Conservation (phyloP, 2,329 filamentous ascomycete species). For the Proliferodiscus dingleyae region DNA sequence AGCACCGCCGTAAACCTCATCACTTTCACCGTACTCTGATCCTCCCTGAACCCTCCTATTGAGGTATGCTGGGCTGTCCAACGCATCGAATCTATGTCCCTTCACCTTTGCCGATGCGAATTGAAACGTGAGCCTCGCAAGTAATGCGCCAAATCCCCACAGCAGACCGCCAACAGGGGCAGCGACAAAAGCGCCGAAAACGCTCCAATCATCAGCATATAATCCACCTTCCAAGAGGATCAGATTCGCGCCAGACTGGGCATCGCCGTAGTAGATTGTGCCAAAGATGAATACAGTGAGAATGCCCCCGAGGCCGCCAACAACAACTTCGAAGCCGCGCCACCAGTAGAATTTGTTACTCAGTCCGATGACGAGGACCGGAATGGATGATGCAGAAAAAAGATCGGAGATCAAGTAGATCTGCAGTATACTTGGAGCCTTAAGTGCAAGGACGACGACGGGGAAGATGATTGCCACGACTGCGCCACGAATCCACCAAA, state of each 20-base stretch:
- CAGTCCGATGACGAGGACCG: slow-evolving; percentile 69
- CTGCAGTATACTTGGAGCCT: slow-evolving; percentile 68
- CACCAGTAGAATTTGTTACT: slow-evolving; percentile 64
- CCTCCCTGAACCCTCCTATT: slow-evolving; percentile 17
- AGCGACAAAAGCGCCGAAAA: slow-evolving; percentile 77
- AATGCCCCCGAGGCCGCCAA: slow-evolving; percentile 72
- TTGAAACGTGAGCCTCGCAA: slow-evolving; percentile 53
- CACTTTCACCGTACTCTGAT: slow-evolving; percentile 27
- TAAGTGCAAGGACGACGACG: slow-evolving; percentile 67
- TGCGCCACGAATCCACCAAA: slow-evolving; percentile 65
- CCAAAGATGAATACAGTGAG: slow-evolving; percentile 79
- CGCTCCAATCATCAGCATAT: slow-evolving; percentile 74
- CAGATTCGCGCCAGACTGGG: slow-evolving; percentile 57
- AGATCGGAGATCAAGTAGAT: slow-evolving; percentile 81
- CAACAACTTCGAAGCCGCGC: slow-evolving; percentile 75
- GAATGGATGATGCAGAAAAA: slow-evolving; percentile 70
- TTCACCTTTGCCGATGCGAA: slow-evolving; percentile 51
- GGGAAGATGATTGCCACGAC: slow-evolving; percentile 73
- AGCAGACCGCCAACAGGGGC: slow-evolving; percentile 71
- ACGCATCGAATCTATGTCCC: slow-evolving; percentile 60
- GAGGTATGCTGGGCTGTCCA: slow-evolving; percentile 51
- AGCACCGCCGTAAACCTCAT: slow-evolving; percentile 19
- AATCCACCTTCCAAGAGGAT: slow-evolving; percentile 69
- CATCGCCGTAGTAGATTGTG: slow-evolving; percentile 69
- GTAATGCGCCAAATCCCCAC: slow-evolving; percentile 63